Conservation (phyloP, 139 green algal species). For the Astrephomene gubernaculifera region DNA sequence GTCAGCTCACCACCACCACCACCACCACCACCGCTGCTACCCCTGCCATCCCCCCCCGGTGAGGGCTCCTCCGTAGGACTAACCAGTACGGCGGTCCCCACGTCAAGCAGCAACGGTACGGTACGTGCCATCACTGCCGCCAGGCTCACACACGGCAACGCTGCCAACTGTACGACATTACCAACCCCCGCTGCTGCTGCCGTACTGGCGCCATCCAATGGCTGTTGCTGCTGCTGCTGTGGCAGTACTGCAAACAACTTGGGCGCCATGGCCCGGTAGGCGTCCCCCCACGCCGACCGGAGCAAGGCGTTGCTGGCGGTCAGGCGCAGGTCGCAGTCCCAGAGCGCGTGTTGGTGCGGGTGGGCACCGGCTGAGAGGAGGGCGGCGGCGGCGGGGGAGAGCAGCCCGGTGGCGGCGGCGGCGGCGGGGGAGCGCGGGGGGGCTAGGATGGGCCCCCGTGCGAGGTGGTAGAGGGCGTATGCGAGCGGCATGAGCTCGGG, state of each 20-base stretch:
- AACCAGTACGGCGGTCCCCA: not conserved
- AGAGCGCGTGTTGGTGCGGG: conserved; percentile 2
- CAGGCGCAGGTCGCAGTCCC: conserved; percentile 29
- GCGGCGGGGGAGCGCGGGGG: not conserved
- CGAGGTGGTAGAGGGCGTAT: conserved; percentile 37
- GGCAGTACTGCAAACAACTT: conserved; percentile 36
- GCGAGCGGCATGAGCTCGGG: conserved; percentile 39
- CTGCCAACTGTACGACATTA: not conserved
- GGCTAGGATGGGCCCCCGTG: conserved; percentile 16
- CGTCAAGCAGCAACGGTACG: conserved; percentile 22
- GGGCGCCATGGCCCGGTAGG: conserved; percentile 30
- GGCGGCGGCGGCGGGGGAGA: conserved; percentile 5
- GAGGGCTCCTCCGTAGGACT: conserved; percentile 15
- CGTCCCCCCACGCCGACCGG: conserved; percentile 1
- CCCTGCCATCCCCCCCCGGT: not conserved
- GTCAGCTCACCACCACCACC: not conserved
- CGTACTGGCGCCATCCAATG: not conserved
- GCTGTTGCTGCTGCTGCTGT: no score
- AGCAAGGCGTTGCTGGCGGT: conserved; percentile 12
- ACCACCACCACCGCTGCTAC: not conserved
- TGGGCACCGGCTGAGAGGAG: not conserved
- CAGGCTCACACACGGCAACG: conserved; percentile 40
- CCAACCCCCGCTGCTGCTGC: not conserved
- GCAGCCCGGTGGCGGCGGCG: no score
- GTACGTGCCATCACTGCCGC: conserved; percentile 25